Evolutionary conservation across 2,329 filamentous ascomycete species (phyloP).

Genomic region (Verticillium nonalfalfae): DNA sequence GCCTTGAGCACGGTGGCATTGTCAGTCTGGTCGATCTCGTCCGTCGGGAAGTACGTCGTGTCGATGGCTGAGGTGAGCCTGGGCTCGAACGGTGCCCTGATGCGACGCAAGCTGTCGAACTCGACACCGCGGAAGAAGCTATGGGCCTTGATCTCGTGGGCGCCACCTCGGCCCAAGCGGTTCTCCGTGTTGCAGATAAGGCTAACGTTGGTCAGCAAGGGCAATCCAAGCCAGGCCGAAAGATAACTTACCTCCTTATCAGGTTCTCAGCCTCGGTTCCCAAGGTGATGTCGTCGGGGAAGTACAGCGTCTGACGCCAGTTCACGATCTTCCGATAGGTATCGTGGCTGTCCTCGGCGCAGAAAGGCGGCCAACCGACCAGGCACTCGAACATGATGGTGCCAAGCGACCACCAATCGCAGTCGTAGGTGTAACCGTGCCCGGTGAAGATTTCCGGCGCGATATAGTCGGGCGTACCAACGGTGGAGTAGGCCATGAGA

Average conservation of each 20-base stretch:
- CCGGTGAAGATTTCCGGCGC: slow-evolving; percentile 97
- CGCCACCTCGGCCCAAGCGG: slow-evolving; percentile 79
- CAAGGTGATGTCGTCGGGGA: slow-evolving; percentile 89
- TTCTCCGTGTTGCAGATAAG: slow-evolving; percentile 93
- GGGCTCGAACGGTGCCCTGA: slow-evolving; percentile 93
- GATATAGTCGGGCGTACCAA: slow-evolving; percentile 97
- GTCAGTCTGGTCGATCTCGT: slow-evolving; percentile 96
- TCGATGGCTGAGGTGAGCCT: slow-evolving; percentile 90
- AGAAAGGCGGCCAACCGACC: slow-evolving; percentile 98
- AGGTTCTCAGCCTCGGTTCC: slow-evolving; percentile 85
- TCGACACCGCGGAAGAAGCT: slow-evolving; percentile 96
- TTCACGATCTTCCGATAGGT: slow-evolving; percentile 99
- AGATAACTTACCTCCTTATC: slow-evolving; percentile 68
- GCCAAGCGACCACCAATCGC: slow-evolving; percentile 98
- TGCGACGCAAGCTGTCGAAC: slow-evolving; percentile 86
- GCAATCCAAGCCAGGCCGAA: neutral
- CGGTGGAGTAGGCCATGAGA: slow-evolving; percentile 95
- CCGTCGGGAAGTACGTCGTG: slow-evolving; percentile 96
- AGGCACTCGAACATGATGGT: slow-evolving; percentile 99
- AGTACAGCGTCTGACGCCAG: slow-evolving; percentile 92
- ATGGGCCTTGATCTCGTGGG: slow-evolving; percentile 88
- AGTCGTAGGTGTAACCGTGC: slow-evolving; percentile 92
- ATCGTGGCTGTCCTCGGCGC: slow-evolving; percentile 93
- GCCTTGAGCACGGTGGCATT: slow-evolving; percentile 82
- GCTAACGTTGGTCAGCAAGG: slow-evolving; percentile 36